A percentile compares a stretch with the other conserved stretches of the same genome.
Conservation (phyloP, 441 rosid genomes). For the Populus hybrid region DNA sequence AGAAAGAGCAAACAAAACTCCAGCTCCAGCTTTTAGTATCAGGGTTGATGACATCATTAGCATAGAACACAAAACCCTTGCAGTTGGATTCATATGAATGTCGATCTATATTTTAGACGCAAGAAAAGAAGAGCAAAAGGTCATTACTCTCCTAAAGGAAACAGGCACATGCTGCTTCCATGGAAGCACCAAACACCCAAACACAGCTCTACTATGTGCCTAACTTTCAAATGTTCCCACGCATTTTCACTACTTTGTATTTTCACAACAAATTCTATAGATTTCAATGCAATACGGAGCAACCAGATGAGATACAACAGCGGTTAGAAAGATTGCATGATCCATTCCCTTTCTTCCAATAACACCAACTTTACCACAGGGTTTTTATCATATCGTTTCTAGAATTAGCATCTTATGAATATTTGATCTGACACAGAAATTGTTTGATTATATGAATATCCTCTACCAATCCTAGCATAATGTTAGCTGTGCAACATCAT, state of each 20-base stretch:
- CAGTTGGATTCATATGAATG: background rate
- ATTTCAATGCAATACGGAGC: background rate
- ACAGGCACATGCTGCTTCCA: too few species aligned
- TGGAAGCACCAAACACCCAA: too few species aligned
- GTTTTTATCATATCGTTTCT: background rate
- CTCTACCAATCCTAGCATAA: background rate
- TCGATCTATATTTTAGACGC: background rate
- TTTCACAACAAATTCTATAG: too few species aligned
- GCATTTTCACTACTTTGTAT: too few species aligned
- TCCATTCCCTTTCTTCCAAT: background rate
- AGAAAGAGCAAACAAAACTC: background rate
- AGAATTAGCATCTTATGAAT: background rate
- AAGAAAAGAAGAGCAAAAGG: too few species aligned
- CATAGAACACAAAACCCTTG: background rate
- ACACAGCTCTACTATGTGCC: too few species aligned
- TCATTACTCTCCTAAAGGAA: too few species aligned
- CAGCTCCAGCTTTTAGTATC: background rate
- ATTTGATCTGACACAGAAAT: background rate
- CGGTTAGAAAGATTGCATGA: background rate
- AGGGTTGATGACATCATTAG: background rate
- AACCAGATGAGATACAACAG: background rate
- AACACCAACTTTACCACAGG: background rate
- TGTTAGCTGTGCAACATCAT: background rate
- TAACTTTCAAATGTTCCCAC: too few species aligned
- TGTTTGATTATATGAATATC: background rate